Evolutionary conservation across 306 rosid species (phyloP), one percentile per base, ranked within the genome.

Genomic region (Canavalia gladiata): DNA sequence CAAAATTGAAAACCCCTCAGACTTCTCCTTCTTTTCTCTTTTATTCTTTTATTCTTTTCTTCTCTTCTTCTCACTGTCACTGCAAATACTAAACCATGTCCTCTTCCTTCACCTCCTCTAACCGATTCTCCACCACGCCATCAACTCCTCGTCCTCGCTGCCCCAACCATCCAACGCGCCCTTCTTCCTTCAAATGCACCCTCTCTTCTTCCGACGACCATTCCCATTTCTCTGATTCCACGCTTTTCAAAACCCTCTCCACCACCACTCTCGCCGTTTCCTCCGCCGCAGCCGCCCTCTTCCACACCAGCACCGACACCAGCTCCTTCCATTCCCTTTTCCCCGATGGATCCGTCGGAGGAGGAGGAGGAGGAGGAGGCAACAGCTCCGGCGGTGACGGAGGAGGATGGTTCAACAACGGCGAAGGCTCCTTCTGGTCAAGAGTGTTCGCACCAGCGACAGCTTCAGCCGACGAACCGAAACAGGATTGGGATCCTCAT

Each of bases 401-500:
- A 45, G 49, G 49, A 45, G 9, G 49, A 3, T 84, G 90, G 39
- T 84, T 85, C 5, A 7, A 7, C 1, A 87, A 85, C 0, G 88
- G 82, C 11, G 83, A 81, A 29, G 90, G 84, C 28, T 86, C 89
- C 58, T 89, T 92, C 77, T 92, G 90, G 91, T 85, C 85, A 8
- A 74, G 83, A 8, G 55, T 92, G 10, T 80, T 87, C 10, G 35
- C 78, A 10, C 73, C 83, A 6, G 81, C 87, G 7, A 50, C 80
- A 1, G 93, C 97, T 37, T 31, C 79, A 51, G 95, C 97, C 0
- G 95, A 90, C 28, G 97, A 92, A 70, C 90, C 84, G 68, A 56
- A 75, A 54, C 92, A 74, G 47, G 91, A 89, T 50, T 92, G 95
- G 95, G 93, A 90, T 75, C 80, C 92, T 13, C 97, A 92, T 54